phyloP scores from a whole-genome alignment of 352 stramenopile species.

The Globisporangium cylindrosporum region DNA sequence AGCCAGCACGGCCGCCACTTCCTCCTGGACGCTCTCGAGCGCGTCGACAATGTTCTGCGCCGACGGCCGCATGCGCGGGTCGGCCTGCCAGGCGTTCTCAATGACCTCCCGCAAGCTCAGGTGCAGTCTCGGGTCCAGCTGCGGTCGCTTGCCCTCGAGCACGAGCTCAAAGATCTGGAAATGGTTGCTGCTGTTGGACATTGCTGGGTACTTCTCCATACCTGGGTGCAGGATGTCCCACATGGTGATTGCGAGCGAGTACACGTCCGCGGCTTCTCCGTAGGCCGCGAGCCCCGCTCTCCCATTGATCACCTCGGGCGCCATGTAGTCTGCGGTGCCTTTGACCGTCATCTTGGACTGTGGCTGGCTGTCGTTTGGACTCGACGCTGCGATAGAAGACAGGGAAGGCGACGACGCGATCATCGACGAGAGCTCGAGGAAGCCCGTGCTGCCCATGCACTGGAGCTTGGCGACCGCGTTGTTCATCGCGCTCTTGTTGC shows the following conservation, averaged over 20 bases:
- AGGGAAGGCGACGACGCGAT: not conserved
- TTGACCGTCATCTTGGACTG: constrained; percentile 52
- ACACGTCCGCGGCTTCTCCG: constrained; percentile 65
- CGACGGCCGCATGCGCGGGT: constrained; percentile 45
- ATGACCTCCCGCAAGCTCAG: constrained; percentile 52
- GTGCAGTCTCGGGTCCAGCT: constrained; percentile 32
- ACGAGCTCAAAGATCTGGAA: constrained; percentile 53
- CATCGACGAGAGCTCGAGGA: constrained; percentile 16
- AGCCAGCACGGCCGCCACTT: constrained; percentile 39
- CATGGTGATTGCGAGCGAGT: constrained; percentile 53
- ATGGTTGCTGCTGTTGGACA: constrained; percentile 28
- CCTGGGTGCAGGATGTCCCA: constrained; percentile 69
- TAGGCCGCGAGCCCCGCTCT: constrained; percentile 46
- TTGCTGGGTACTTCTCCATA: constrained; percentile 40
- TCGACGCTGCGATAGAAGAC: not conserved
- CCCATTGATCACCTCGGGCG: constrained; percentile 65
- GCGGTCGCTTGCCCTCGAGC: constrained; percentile 37
- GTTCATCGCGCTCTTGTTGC: not conserved
- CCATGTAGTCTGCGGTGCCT: constrained; percentile 73
- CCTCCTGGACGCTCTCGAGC: constrained; percentile 69
- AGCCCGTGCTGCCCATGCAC: constrained; percentile 8
- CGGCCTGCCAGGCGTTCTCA: constrained; percentile 41
- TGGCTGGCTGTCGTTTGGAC: not conserved
- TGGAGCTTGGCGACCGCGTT: not conserved
- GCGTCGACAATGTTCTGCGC: constrained; percentile 40